These are phyloP conservation scores for Phialophora chinensis DNA, from an alignment of 2,329 filamentous ascomycete genomes.

Conservation along the genomic window DNA sequence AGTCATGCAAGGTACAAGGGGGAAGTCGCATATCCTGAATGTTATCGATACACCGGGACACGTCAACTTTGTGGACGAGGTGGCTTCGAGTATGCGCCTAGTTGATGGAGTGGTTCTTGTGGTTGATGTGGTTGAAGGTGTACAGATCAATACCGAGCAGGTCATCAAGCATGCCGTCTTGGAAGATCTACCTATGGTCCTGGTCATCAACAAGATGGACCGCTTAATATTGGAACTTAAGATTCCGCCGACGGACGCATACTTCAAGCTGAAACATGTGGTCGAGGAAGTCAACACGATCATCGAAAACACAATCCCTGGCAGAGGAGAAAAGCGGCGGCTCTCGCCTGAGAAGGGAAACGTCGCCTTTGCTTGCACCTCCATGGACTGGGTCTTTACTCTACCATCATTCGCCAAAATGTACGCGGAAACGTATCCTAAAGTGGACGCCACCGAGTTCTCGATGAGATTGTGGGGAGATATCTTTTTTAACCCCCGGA, in stretches of 20 bases:
- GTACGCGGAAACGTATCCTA: constrained; percentile 88
- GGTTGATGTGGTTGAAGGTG: constrained; percentile 96
- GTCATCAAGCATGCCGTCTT: constrained; percentile 95
- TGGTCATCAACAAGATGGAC: constrained; percentile 98
- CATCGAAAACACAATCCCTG: constrained; percentile 85
- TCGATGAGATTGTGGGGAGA: constrained; percentile 90
- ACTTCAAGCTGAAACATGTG: constrained; percentile 99
- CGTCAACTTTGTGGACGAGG: constrained; percentile 98
- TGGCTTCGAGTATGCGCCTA: constrained; percentile 83
- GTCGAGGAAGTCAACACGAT: constrained; percentile 96
- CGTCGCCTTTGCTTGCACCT: constrained; percentile 92
- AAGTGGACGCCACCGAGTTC: constrained; percentile 82
- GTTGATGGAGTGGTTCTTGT: constrained; percentile 92
- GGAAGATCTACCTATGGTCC: constrained; percentile 83
- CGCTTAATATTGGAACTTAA: constrained; percentile 92
- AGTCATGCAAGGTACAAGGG: constrained; percentile 82
- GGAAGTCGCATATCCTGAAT: constrained; percentile 94
- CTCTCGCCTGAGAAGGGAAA: constrained; percentile 97
- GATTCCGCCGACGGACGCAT: constrained; percentile 90
- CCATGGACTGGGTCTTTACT: constrained; percentile 97
- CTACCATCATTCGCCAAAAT: constrained; percentile 92
- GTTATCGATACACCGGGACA: constrained; percentile 95
- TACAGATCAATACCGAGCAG: constrained; percentile 97
- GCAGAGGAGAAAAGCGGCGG: constrained; percentile 76
- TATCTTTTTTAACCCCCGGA: constrained; percentile 91